phyloP scores from a whole-genome alignment of 2,329 filamentous ascomycete genomes.

The Paracorniculantispora psalliotae region DNA sequence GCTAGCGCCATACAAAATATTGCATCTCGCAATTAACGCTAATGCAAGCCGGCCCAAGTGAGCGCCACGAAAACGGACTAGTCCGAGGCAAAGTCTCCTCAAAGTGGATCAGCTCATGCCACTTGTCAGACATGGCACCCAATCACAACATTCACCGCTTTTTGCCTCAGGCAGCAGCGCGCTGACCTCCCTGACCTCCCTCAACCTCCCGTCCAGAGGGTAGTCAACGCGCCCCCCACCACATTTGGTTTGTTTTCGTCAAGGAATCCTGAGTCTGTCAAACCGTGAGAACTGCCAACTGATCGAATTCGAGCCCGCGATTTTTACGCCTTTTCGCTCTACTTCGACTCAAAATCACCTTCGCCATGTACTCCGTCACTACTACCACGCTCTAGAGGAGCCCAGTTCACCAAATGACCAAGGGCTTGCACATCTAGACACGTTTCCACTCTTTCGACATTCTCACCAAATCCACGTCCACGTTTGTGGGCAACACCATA shows the following conservation, averaged over 20 bases:
- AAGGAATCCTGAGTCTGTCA: constrained; percentile 10
- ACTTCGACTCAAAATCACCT: constrained; percentile 9
- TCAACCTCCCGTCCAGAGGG: constrained; percentile 8
- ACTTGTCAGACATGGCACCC: constrained; percentile 6
- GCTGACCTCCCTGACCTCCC: neutral
- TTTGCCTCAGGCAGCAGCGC: constrained; percentile 20
- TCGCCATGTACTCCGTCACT: constrained; percentile 19
- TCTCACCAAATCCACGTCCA: constrained; percentile 12
- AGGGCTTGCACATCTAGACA: constrained; percentile 9
- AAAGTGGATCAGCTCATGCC: neutral
- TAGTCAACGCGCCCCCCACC: constrained; percentile 14
- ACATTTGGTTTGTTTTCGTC: constrained; percentile 17
- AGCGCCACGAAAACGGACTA: constrained; percentile 4
- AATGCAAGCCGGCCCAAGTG: constrained; percentile 8
- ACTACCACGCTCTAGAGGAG: constrained; percentile 18
- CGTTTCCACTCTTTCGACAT: constrained; percentile 14
- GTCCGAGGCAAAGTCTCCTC: constrained; percentile 3
- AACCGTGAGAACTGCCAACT: constrained; percentile 2
- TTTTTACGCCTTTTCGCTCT: constrained; percentile 1
- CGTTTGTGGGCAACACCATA: constrained; percentile 5
- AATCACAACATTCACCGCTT: constrained; percentile 14
- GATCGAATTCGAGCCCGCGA: constrained; percentile 12
- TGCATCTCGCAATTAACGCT: neutral
- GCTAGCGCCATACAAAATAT: neutral
- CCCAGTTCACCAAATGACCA: constrained; percentile 11